A percentile compares a stretch with the other conserved stretches of the same genome.
These are phyloP conservation scores for Catunica adiposa DNA, from an alignment of 2,329 filamentous ascomycete species.

Conservation along the genomic window DNA sequence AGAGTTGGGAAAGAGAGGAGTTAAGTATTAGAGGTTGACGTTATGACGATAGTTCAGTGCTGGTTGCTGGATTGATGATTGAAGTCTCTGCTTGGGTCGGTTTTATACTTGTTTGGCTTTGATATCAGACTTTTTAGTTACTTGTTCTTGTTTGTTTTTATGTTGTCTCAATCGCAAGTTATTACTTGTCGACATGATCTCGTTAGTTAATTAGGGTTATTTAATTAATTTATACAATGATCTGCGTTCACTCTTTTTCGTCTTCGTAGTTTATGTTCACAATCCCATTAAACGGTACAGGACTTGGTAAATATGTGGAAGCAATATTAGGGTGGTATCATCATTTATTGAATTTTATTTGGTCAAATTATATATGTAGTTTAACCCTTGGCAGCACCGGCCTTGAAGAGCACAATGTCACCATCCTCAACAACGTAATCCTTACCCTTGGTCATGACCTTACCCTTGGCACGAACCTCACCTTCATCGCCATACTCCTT, in stretches of 20 bases:
- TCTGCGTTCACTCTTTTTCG: no score
- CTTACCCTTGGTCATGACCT: conserved; percentile 97
- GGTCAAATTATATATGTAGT: conserved; percentile 1
- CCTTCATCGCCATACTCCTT: conserved; percentile 81
- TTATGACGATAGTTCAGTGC: not conserved
- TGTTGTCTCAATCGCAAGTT: not conserved
- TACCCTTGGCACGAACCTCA: conserved; percentile 81
- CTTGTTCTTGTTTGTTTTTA: not conserved
- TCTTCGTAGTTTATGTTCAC: no score
- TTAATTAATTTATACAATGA: no score
- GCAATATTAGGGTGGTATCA: conserved; percentile 8
- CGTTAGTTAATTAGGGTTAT: not conserved
- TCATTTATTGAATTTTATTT: conserved; percentile 10
- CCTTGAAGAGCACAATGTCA: conserved; percentile 75
- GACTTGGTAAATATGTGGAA: no score
- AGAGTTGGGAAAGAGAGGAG: conserved; percentile 51
- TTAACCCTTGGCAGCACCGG: conserved; percentile 61
- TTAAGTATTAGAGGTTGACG: conserved; percentile 19
- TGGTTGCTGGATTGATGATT: not conserved
- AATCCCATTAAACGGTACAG: no score
- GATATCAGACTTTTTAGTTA: not conserved
- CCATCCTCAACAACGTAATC: conserved; percentile 84
- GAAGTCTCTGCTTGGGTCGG: not conserved
- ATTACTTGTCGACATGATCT: not conserved
- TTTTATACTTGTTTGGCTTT: not conserved